Evolutionary conservation across 192 early-diverging fungal genomes (phyloP).

Genomic region (Entomortierella beljakovae): DNA sequence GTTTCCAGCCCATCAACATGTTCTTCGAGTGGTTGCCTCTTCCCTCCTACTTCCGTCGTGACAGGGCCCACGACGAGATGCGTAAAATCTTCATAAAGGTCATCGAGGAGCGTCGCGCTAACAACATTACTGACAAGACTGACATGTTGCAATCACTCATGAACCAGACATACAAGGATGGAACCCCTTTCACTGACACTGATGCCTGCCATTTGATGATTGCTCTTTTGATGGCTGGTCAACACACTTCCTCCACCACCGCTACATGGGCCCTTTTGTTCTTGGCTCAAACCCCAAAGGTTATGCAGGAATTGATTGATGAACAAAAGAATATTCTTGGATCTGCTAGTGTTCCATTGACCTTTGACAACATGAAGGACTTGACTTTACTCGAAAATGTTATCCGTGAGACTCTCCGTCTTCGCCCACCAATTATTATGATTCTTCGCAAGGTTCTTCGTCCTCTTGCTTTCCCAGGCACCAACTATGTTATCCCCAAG

Average conservation of each 20-base stretch:
- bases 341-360: slow-evolving; percentile 63
- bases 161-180: slow-evolving; percentile 90
- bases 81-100: slow-evolving; percentile 82
- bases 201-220: slow-evolving; percentile 97
- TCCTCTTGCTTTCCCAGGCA: slow-evolving; percentile 75
- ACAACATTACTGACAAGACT: slow-evolving; percentile 57
- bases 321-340: slow-evolving; percentile 79
- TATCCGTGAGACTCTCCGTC: slow-evolving; percentile 92
- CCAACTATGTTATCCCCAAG: slow-evolving; percentile 88
- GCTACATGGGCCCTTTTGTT: slow-evolving; percentile 92
- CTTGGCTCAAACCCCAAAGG: slow-evolving; percentile 80
- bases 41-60: slow-evolving; percentile 86
- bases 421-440: slow-evolving; percentile 93
- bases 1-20: slow-evolving; percentile 95
- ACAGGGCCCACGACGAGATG: slow-evolving; percentile 87
- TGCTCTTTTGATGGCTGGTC: slow-evolving; percentile 97
- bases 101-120: slow-evolving; percentile 80
- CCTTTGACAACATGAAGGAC: slow-evolving; percentile 82
- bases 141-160: slow-evolving; percentile 90
- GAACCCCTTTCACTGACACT: slow-evolving; percentile 82
- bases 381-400: slow-evolving; percentile 81
- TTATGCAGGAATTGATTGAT: slow-evolving; percentile 74
- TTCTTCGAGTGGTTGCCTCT: slow-evolving; percentile 94
- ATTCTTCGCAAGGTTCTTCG: slow-evolving; percentile 93
- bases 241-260: slow-evolving; percentile 95